Base-by-base conservation (phyloP, 495 filamentous ascomycete species). In the Pseudotulostoma volvatum region DNA sequence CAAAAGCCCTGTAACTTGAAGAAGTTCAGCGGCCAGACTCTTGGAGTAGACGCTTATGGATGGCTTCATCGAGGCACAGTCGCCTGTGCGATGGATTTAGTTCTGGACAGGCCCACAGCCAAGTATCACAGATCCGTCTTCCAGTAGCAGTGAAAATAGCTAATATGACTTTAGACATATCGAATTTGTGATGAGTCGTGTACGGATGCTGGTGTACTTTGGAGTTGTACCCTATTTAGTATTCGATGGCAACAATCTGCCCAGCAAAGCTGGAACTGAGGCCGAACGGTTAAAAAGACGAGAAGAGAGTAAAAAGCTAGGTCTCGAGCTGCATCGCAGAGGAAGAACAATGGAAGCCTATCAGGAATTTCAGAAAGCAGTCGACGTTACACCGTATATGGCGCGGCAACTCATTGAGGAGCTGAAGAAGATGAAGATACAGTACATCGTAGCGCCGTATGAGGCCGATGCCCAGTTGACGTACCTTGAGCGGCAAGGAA, bases 371-470 rank as follows among this genome's bases (percentile, higher is more conserved):
- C 88, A 95, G 51, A 99, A 96, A 52, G 84, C 90, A 14, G 75
- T 99, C 36, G 92, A 99, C 59, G 79, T 99, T 9, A 96, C 87
- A 0, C 88, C 92, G 1, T 73, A 86, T 46, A 96, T 99, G 92
- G 90, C 92, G 17, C 70, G 82, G 3, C 71, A 82, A 46, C 58
- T 96, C 15, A 99, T 99, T 43, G 86, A 95, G 40, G 86, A 88
- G 50, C 63, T 95, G 45, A 93, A 88, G 58, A 68, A 70, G 41
- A 60, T 76, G 45, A 68, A 77, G 15, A 73, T 99, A 3, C 70
- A 80, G 41, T 96, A 93, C 50, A 69, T 96, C 28, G 92, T 99
- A 20, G 92, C 92, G 3, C 92, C 92, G 1, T 99, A 95, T 50
- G 92, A 99, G 63, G 92, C 92, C 5, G 92, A 99, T 59, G 81